Evolutionary conservation across 441 rosid species (phyloP), one percentile per base, ranked within the genome.

Genomic region (Euphorbia celastroides): DNA sequence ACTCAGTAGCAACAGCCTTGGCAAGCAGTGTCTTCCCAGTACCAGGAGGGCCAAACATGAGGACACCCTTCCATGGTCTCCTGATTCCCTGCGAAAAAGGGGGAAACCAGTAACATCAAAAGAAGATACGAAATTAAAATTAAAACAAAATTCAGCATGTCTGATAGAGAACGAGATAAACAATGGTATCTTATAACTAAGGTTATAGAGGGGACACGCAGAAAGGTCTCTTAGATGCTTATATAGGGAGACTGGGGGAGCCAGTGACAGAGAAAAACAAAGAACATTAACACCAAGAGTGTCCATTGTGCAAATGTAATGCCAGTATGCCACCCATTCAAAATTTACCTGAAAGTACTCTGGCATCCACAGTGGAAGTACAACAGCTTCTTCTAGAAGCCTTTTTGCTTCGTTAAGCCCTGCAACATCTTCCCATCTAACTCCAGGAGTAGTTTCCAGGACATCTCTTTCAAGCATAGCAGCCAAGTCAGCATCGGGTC

Each of bases 391-490:
- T 83, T 94, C 99, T 65, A 92, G 82, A 75, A 92, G 95, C 70
- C 99, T 82, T 80, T 94, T 94, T 60, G 99, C 99, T 83, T 94
- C 99, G 64, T 85, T 83, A 83, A 94, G 84, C 66, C 99, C 99
- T 30, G 98, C 99, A 74, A 94, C 99, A 76, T 94, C 99, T 71
- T 92, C 99, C 99, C 99, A 94, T 78, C 86, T 86, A 61, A 92
- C 98, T 65, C 99, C 97, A 59, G 99, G 99, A 65, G 77, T 87
- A 66, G 94, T 83, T 82, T 94, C 99, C 83, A 94, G 73, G 72
- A 94, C 98, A 86, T 94, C 99, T 83, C 99, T 86, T 81, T 92
- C 99, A 77, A 94, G 89, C 98, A 94, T 94, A 51, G 79, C 99
- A 57, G 99, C 99, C 82, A 94, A 83, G 65, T 94, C 98, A 48